Evolutionary conservation across 495 filamentous ascomycete species (phyloP), one percentile per base, ranked within the genome.

Genomic region (Cladorrhinum samala): DNA sequence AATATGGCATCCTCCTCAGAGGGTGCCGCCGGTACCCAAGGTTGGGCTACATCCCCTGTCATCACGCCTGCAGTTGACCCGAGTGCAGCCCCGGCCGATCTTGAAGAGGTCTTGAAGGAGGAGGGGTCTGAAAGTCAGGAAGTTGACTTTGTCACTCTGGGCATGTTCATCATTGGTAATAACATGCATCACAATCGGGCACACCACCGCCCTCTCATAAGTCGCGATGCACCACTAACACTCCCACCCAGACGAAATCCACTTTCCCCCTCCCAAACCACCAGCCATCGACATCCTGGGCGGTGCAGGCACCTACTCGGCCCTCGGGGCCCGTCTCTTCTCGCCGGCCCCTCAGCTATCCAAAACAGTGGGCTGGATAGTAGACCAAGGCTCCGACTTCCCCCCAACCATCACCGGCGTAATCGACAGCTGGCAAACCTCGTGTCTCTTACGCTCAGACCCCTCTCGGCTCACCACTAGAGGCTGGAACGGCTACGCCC

Each of bases 111-210:
- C 6, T 13, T 45, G 14, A 19, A 45, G 18, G 21, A 45, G 13
- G 52, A 36, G 11, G 49, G 47, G 16, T 20, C 53, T 5, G 44
- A 48, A 18, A 40, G 14, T 25, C 73, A 74, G 49, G 71, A 71
- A 56, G 81, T 91, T 45, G 87, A 91, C 54, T 91, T 96, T 62
- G 86, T 85, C 58, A 95, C 91, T 1, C 65, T 97, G 62, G 92
- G 89, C 62, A 96, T 96, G 92, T 91, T 96, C 61, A 96, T 95
- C 45, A 87, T 97, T 52, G 91, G 91, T 94, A 79, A 51, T 66
- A 59, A 9, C 45, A 46, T 16, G 37, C 46, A 16, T 42, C 24
- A 13, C 30, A 11, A 30, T 52, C 48, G 9, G 39, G 33, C 33
- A 13, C 46, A 19, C 46, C 24, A 13, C 37, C 19, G 13, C 30